A percentile compares a stretch with the other conserved stretches of the same genome.
These are phyloP conservation scores for Alternaria sp. DNA, from an alignment of 2,329 filamentous ascomycete species.

Conservation along the genomic window DNA sequence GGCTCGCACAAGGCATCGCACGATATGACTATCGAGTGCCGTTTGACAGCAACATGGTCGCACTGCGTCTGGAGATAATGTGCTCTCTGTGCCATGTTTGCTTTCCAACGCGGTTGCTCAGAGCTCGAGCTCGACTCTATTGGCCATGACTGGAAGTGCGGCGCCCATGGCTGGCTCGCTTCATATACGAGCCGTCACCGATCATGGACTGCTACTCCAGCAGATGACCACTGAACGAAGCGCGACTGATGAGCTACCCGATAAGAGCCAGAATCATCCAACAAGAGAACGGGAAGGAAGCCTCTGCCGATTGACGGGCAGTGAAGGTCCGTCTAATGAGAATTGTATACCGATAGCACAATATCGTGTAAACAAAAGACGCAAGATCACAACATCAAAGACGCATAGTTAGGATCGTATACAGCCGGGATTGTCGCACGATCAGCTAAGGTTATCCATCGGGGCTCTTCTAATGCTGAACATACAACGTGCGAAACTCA, in stretches of 20 bases:
- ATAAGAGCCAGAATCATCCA: not conserved
- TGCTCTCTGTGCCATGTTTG: constrained; percentile 2
- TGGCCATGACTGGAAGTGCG: constrained; percentile 1
- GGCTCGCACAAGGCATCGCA: constrained; percentile 10
- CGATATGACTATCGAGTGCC: constrained; percentile 5
- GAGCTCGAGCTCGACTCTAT: not conserved
- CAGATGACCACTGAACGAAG: constrained; percentile 1
- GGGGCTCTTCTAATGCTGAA: not conserved
- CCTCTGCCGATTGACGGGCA: not conserved
- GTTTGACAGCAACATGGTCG: constrained; percentile 7
- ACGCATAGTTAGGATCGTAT: not conserved
- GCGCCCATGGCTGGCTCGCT: constrained; percentile 1
- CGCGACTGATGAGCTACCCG: not conserved
- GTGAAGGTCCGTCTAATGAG: not conserved
- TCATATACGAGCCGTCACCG: constrained; percentile 9
- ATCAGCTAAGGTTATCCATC: not conserved
- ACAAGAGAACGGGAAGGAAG: not conserved
- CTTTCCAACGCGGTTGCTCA: not conserved
- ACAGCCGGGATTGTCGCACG: not conserved
- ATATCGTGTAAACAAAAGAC: not conserved
- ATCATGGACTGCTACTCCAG: constrained; percentile 7
- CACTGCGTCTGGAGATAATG: constrained; percentile 11
- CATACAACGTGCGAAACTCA: not conserved
- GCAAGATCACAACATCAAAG: not conserved
- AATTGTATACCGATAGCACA: not conserved